A percentile compares a stretch with the other conserved stretches of the same genome.
Evolutionary conservation across 1,139 yeast species (phyloP).

Genomic region (Geotrichum restrictum): DNA sequence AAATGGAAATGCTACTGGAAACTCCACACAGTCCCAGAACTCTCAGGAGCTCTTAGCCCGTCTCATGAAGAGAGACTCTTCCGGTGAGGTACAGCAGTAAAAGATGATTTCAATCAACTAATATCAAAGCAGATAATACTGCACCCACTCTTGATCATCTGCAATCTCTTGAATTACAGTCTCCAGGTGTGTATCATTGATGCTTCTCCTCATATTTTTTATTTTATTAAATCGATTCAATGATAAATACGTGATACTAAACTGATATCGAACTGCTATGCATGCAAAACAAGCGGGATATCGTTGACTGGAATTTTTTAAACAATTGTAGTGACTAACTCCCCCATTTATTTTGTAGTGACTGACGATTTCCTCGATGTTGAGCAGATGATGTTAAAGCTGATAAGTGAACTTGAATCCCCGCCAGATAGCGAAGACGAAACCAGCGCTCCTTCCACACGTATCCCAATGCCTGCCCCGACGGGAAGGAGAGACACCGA

Average conservation of each 20-base stretch:
- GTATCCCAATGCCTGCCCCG: not conserved
- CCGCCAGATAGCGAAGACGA: not conserved
- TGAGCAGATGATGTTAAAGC: not conserved
- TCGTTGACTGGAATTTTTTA: not conserved
- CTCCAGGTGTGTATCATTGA: slow-evolving; percentile 12
- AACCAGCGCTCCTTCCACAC: not conserved
- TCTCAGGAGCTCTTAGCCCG: slow-evolving; percentile 41
- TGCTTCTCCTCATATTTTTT: not conserved
- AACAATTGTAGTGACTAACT: not conserved
- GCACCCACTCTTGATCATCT: not conserved
- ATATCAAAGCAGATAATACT: slow-evolving; percentile 2
- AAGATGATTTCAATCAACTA: not conserved
- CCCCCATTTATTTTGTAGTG: slow-evolving; percentile 5
- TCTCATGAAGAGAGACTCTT: slow-evolving; percentile 36
- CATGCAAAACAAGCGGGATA: not conserved
- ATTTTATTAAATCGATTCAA: slow-evolving; percentile 1
- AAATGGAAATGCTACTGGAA: slow-evolving; percentile 8
- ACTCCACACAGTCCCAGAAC: slow-evolving; percentile 28
- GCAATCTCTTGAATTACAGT: not conserved
- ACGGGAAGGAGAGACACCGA: not conserved
- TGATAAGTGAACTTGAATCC: not conserved
- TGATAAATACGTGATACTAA: not conserved
- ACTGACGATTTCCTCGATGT: slow-evolving; percentile 3
- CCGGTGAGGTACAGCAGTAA: slow-evolving; percentile 25
- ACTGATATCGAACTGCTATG: not conserved